Conservation (phyloP, 164 flowering plant species). For the Tetrastigma voinierianum region DNA sequence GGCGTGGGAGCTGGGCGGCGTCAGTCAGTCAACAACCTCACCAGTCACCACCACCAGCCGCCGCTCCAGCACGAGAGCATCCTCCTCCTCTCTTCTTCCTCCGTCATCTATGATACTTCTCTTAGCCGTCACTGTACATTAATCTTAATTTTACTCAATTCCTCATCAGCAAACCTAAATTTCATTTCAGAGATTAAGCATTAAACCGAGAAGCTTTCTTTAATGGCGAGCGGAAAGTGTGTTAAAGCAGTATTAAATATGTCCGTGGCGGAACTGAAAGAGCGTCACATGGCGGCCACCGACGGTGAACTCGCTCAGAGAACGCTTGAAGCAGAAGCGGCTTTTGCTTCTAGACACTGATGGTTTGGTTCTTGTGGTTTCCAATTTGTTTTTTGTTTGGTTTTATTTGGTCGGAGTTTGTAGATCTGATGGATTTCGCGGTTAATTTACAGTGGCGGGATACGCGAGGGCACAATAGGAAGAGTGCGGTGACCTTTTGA, state of each 20-base stretch:
- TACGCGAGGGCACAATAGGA: conserved; percentile 67
- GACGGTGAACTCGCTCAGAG: conserved; percentile 59
- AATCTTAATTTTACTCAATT: too few species aligned
- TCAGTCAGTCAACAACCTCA: too few species aligned
- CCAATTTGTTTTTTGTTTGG: not conserved
- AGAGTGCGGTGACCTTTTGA: conserved; percentile 63
- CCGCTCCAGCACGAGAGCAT: too few species aligned
- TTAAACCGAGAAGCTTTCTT: too few species aligned
- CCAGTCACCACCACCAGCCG: too few species aligned
- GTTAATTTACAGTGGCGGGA: conserved; percentile 54
- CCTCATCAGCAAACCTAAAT: too few species aligned
- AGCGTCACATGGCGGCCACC: conserved; percentile 69
- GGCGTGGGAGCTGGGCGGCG: too few species aligned
- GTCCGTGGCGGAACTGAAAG: conserved; percentile 85
- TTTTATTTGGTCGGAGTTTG: not conserved
- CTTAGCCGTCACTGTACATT: too few species aligned
- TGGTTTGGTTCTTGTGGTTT: conserved; percentile 31
- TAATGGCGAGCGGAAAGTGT: too few species aligned
- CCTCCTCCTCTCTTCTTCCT: too few species aligned
- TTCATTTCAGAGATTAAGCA: too few species aligned
- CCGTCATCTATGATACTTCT: too few species aligned
- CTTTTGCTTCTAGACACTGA: conserved; percentile 81
- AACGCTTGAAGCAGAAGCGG: conserved; percentile 72
- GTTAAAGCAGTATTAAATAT: conserved; percentile 17
- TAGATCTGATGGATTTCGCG: conserved; percentile 17